Evolutionary conservation across 2,329 filamentous ascomycete species (phyloP).

Genomic region (Diaporthe sp.): DNA sequence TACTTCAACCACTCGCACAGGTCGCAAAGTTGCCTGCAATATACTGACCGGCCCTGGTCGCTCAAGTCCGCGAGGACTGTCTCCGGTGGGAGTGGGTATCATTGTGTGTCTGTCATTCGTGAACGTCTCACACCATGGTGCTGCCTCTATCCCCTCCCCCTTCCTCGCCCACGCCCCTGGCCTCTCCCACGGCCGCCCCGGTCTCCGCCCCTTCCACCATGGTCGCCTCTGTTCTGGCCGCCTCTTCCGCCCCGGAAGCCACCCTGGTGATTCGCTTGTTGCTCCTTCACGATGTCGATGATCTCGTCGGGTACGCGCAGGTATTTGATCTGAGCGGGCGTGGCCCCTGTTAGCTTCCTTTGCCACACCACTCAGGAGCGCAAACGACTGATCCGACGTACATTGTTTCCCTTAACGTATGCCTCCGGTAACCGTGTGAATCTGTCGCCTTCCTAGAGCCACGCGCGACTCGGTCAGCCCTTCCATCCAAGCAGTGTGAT

Average conservation of each 20-base stretch:
- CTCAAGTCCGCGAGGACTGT: background rate
- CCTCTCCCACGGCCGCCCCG: conserved; percentile 62
- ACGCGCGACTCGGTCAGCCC: conserved; percentile 30
- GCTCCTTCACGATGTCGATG: conserved; percentile 92
- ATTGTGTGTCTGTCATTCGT: conserved; percentile 32
- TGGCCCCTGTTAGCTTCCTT: conserved; percentile 29
- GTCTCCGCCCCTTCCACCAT: conserved; percentile 70
- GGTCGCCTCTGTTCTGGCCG: conserved; percentile 67
- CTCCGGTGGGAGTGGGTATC: conserved; percentile 33
- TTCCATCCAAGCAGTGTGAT: background rate
- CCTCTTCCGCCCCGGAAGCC: conserved; percentile 76
- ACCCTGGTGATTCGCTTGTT: conserved; percentile 78
- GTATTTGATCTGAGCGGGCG: conserved; percentile 87
- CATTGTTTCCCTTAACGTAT: conserved; percentile 98
- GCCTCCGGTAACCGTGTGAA: conserved; percentile 94
- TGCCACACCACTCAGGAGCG: conserved; percentile 16
- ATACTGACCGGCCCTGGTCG: background rate
- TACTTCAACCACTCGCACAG: background rate
- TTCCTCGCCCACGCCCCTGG: conserved; percentile 56
- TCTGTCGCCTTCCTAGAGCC: conserved; percentile 85
- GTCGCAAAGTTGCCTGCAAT: background rate
- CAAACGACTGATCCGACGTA: conserved; percentile 61
- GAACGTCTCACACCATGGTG: conserved; percentile 12
- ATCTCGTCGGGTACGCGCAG: conserved; percentile 96
- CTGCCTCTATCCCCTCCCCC: conserved; percentile 42